A percentile compares a stretch with the other conserved stretches of the same genome.
Conservation (phyloP, 805 yeast genomes). For the Wickerhamiella shivajii region DNA sequence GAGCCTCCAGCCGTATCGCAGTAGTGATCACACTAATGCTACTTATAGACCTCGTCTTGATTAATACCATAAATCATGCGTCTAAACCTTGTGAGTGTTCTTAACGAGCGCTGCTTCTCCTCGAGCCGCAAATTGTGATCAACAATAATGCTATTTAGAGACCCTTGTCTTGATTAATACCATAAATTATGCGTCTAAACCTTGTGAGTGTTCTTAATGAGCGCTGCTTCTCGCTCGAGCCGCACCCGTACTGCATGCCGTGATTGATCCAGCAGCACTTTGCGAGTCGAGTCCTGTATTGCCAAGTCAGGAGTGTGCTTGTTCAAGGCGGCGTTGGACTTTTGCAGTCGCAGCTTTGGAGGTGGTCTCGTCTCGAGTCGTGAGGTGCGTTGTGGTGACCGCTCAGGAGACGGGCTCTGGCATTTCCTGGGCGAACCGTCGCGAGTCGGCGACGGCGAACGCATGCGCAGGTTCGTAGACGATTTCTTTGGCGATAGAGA, state of each 20-base stretch:
- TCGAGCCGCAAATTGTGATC: too few species aligned
- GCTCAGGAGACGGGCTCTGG: not conserved
- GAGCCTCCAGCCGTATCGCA: too few species aligned
- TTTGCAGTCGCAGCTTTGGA: slow-evolving; percentile 10
- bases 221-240: slow-evolving; percentile 14
- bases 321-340: slow-evolving; percentile 2
- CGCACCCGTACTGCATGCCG: slow-evolving; percentile 18
- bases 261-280: slow-evolving; percentile 18
- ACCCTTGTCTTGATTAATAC: too few species aligned
- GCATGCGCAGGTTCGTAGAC: too few species aligned
- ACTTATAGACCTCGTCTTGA: too few species aligned
- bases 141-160: too few species aligned
- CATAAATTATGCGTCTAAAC: too few species aligned
- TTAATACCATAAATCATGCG: too few species aligned
- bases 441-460: not conserved
- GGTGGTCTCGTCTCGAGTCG: slow-evolving; percentile 10
- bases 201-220: slow-evolving; percentile 4
- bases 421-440: not conserved
- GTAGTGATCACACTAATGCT: too few species aligned
- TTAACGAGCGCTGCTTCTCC: too few species aligned
- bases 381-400: not conserved
- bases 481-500: not conserved
- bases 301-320: not conserved
- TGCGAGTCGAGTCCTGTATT: slow-evolving; percentile 11
- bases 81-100: too few species aligned